Evolutionary conservation across 2,329 filamentous ascomycete genomes (phyloP).

Genomic region (Calonectria fujianensis): DNA sequence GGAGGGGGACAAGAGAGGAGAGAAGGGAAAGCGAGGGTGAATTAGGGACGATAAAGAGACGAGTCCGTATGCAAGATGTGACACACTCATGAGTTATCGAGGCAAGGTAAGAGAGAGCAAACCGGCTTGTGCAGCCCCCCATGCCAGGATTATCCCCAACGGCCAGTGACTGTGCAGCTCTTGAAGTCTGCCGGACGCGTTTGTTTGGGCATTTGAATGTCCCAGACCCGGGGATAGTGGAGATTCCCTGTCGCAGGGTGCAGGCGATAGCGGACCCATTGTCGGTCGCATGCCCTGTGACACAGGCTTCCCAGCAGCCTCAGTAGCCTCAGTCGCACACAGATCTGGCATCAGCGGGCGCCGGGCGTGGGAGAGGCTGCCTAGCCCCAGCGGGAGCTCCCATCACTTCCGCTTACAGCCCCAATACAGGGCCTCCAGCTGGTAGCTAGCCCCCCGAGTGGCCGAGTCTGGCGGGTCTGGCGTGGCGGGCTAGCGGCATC

Average conservation of each 20-base stretch:
- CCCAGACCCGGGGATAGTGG: constrained; percentile 19
- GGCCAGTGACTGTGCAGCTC: constrained; percentile 16
- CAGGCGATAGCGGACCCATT: constrained; percentile 22
- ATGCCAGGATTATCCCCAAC: constrained; percentile 31
- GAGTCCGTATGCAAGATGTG: constrained; percentile 24
- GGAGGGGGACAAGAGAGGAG: neutral
- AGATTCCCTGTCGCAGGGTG: neutral
- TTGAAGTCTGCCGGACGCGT: neutral
- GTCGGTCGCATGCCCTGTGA: constrained; percentile 7
- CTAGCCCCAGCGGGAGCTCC: constrained; percentile 7
- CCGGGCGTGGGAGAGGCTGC: neutral
- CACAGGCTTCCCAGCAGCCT: neutral
- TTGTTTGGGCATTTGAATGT: constrained; percentile 1
- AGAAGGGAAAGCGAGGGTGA: neutral
- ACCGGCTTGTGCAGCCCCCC: constrained; percentile 28
- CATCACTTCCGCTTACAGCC: constrained; percentile 27
- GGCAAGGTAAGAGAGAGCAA: constrained; percentile 30
- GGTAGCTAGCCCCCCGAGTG: constrained; percentile 14
- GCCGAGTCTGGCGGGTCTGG: constrained; percentile 31
- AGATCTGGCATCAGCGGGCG: constrained; percentile 19
- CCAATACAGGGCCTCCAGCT: constrained; percentile 24
- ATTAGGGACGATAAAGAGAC: constrained; percentile 18
- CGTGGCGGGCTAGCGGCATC: constrained; percentile 34
- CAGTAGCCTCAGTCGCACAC: neutral
- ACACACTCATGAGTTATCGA: neutral